phyloP scores from a whole-genome alignment of 2,329 filamentous ascomycete genomes.

The Paraphoma sp. region DNA sequence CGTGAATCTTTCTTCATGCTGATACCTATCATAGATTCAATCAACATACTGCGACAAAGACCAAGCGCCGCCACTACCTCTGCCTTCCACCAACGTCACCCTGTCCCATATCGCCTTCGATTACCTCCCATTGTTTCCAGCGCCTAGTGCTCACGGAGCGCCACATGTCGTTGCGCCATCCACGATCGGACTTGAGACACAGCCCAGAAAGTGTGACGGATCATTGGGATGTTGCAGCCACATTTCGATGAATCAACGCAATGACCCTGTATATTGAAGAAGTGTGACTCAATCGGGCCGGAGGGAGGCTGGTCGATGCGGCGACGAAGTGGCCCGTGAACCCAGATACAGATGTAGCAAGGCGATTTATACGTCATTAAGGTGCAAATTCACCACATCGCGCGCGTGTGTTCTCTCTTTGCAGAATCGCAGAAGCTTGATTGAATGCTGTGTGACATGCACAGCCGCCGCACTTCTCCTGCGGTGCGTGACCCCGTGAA shows the following conservation, averaged over 20 bases:
- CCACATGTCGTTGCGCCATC: constrained; percentile 8
- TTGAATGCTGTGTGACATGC: constrained; percentile 17
- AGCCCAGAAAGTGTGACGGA: constrained; percentile 1
- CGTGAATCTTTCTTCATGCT: background rate
- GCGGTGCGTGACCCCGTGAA: constrained; percentile 21
- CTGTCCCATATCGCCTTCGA: constrained; percentile 1
- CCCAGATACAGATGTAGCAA: too few relatives aligned
- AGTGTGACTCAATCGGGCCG: background rate
- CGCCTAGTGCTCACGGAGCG: constrained; percentile 7
- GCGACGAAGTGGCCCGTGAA: too few relatives aligned
- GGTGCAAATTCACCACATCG: background rate
- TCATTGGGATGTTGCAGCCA: constrained; percentile 32
- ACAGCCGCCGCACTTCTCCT: constrained; percentile 18
- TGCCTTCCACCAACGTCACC: constrained; percentile 17
- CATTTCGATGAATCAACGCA: constrained; percentile 2
- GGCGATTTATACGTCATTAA: too few relatives aligned
- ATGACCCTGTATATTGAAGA: too few relatives aligned
- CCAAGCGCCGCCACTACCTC: background rate
- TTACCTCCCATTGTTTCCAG: constrained; percentile 9
- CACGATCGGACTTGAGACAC: constrained; percentile 6
- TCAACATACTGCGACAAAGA: background rate
- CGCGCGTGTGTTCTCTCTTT: background rate
- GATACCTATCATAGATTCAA: too few relatives aligned
- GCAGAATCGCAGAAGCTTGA: background rate
- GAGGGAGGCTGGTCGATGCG: too few relatives aligned